Evolutionary conservation across 2,329 filamentous ascomycete genomes (phyloP).

Genomic region (Leptographium radiaticola): DNA sequence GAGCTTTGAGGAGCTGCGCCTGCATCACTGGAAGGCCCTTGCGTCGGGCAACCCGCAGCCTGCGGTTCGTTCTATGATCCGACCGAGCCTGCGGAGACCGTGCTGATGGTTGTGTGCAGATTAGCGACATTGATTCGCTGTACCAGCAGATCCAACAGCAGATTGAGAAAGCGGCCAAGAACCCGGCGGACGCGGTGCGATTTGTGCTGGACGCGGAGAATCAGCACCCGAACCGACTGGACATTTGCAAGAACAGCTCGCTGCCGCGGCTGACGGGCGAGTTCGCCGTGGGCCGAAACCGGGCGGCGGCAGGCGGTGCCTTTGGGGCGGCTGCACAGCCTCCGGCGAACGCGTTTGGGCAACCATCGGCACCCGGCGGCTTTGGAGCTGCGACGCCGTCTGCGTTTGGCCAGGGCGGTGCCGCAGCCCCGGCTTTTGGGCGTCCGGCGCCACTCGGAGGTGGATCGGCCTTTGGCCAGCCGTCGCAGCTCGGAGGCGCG

Average conservation of each 20-base stretch:
- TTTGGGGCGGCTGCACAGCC: slow-evolving; percentile 18
- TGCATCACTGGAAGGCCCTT: slow-evolving; percentile 53
- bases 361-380: slow-evolving; percentile 4
- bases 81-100: background rate
- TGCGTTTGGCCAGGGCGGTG: slow-evolving; percentile 15
- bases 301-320: slow-evolving; percentile 14
- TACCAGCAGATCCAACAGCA: slow-evolving; percentile 55
- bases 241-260: slow-evolving; percentile 40
- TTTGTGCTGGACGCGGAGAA: slow-evolving; percentile 55
- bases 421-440: slow-evolving; percentile 14
- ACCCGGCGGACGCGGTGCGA: slow-evolving; percentile 58
- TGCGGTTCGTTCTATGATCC: slow-evolving; percentile 26
- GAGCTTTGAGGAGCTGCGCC: slow-evolving; percentile 75
- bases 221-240: slow-evolving; percentile 62
- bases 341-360: slow-evolving; percentile 24
- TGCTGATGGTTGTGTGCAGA: slow-evolving; percentile 22
- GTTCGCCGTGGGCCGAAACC: slow-evolving; percentile 27
- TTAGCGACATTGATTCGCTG: slow-evolving; percentile 46
- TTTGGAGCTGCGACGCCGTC: slow-evolving; percentile 33
- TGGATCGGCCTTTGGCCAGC: slow-evolving; percentile 18
- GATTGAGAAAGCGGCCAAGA: slow-evolving; percentile 55
- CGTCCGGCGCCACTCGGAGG: slow-evolving; percentile 17
- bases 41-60: slow-evolving; percentile 45
- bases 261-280: slow-evolving; percentile 28
- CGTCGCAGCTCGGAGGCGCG: slow-evolving; percentile 11